Evolutionary conservation across 2,329 filamentous ascomycete genomes (phyloP), one percentile per base, ranked within the genome.

Genomic region (Trichoderma aggressivum): DNA sequence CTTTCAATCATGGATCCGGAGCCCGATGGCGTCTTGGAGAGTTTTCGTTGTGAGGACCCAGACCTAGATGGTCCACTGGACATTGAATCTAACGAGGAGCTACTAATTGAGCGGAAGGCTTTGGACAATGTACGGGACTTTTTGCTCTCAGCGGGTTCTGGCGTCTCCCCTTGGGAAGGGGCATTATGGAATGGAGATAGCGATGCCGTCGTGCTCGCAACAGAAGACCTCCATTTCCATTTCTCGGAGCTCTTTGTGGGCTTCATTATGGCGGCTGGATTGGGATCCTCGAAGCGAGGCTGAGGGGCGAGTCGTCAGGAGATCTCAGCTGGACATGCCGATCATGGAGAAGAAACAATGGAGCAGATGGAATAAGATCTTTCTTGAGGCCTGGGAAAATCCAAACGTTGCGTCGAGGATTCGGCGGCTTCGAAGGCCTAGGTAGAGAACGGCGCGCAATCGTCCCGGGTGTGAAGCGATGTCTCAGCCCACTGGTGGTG

Each of bases 1-100:
- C 82, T 78, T 53, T 82, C 81, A 59, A 84, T 80, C 76, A 84
- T 82, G 16, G 82, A 83, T 18, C 79, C 77, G 24, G 81, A 82
- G n/a, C 75, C 77, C 1, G 80, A 82, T 11, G 80, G 76, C 18
- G 77, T 79, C 76, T 83, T 84, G 62, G 81, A 80, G 53, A 83
- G 75, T 39, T 79, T 76, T 56, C 81, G 78, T 2, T 74, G 75
- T 7, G 79, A 81, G 21, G 75, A 76, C 39, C 78, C 78, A 69
- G 77, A 78, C 66, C 80, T 77, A 30, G 79, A 77, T 3, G 78
- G 75, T 32, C 71, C 75, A 26, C 77, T 75, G n/a, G 80, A 78
- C 60, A 80, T 73, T n/a, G 81, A 82, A 70, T 82, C 81, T 75
- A 82, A 78, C 7, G 81, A 82, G 6, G 81, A 82, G 75, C 76